Percentiles rank a stretch among this genome's conserved stretches.
These are phyloP conservation scores for Peniophora sp. DNA, from an alignment of 1,284 basidiomycete species.

Conservation along the genomic window DNA sequence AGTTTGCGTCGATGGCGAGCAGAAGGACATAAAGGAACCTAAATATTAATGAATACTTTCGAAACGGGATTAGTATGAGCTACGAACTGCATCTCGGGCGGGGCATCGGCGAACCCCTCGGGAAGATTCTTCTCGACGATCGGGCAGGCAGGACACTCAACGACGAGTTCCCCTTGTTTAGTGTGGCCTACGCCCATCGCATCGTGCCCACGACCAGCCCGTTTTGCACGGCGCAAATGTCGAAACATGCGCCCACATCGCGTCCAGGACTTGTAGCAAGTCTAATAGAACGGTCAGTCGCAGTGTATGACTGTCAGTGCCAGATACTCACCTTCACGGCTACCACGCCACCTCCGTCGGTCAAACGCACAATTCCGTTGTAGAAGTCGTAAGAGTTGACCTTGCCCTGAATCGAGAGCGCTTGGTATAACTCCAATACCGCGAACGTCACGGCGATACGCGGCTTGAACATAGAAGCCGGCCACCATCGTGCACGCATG, in stretches of 20 bases:
- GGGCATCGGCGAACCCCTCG: conserved; percentile 7
- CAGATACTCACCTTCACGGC: neutral
- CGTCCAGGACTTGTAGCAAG: neutral
- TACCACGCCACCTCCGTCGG: neutral
- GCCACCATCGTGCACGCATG: conserved; percentile 1
- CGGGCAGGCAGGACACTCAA: conserved; percentile 14
- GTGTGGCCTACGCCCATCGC: conserved; percentile 8
- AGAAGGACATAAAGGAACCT: conserved; percentile 5
- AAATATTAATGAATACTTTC: neutral
- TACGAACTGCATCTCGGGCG: conserved; percentile 5
- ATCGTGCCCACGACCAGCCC: conserved; percentile 12
- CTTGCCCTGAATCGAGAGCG: conserved; percentile 3
- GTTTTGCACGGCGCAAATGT: conserved; percentile 13
- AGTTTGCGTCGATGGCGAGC: conserved; percentile 7
- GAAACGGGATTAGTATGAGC: too few relatives aligned
- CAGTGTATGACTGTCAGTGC: neutral
- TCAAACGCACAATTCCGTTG: neutral
- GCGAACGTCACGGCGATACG: neutral
- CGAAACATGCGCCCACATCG: conserved; percentile 8
- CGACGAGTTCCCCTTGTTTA: conserved; percentile 1
- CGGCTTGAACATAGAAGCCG: neutral
- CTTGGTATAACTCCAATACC: conserved; percentile 2
- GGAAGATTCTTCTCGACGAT: conserved; percentile 10
- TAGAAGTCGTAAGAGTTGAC: conserved; percentile 2
- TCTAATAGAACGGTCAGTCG: neutral